Evolutionary conservation across 2,329 filamentous ascomycete species (phyloP).

Genomic region (Aspergillus sclerotialis): DNA sequence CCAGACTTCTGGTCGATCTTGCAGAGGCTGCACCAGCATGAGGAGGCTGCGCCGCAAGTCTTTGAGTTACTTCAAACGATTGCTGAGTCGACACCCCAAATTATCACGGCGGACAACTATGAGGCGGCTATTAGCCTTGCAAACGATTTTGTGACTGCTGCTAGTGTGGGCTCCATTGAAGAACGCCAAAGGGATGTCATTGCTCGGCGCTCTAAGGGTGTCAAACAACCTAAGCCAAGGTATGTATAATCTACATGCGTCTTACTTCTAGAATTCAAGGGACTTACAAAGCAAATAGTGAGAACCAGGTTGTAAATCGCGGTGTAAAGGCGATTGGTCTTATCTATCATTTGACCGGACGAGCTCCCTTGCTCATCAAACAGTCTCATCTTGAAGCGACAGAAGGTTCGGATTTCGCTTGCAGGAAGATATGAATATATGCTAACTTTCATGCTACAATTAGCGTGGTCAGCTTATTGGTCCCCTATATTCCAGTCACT

Average conservation of each 20-base stretch:
- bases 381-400: slow-evolving; percentile 85
- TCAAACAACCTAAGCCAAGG: slow-evolving; percentile 49
- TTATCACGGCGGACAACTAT: slow-evolving; percentile 93
- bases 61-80: slow-evolving; percentile 82
- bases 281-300: slow-evolving; percentile 38
- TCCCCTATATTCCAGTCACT: slow-evolving; percentile 86
- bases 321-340: slow-evolving; percentile 75
- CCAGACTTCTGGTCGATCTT: slow-evolving; percentile 96
- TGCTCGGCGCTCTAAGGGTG: slow-evolving; percentile 45
- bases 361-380: slow-evolving; percentile 80
- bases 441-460: slow-evolving; percentile 7
- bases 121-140: slow-evolving; percentile 77
- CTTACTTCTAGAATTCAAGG: too few relatives aligned
- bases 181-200: slow-evolving; percentile 62
- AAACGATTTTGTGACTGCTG: slow-evolving; percentile 83
- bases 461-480: slow-evolving; percentile 97
- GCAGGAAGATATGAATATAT: neutral
- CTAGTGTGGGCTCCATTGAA: slow-evolving; percentile 61
- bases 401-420: slow-evolving; percentile 53
- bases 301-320: slow-evolving; percentile 66
- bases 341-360: slow-evolving; percentile 72
- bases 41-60: slow-evolving; percentile 66
- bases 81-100: slow-evolving; percentile 63
- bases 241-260: slow-evolving; percentile 34
- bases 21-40: slow-evolving; percentile 62